phyloP scores from a whole-genome alignment of 495 filamentous ascomycete species.

The Rhizodiscina lignyota region DNA sequence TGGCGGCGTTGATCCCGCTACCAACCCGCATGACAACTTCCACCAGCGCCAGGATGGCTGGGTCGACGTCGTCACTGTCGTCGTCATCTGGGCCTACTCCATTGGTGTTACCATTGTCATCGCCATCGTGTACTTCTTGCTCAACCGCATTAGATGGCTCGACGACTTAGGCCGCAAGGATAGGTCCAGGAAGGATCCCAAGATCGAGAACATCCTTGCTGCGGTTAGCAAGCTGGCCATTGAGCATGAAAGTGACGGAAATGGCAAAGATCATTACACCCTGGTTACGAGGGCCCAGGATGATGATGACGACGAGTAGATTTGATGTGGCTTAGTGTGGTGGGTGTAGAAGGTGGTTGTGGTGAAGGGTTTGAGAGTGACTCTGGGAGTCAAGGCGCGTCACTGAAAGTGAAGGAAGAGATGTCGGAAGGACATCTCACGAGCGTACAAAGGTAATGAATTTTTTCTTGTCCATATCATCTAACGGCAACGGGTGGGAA shows the following conservation, averaged over 20 bases:
- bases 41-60: conserved; percentile 40
- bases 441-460: too few relatives aligned
- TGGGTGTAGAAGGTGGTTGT: too few relatives aligned
- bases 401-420: too few relatives aligned
- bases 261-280: conserved; percentile 42
- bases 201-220: conserved; percentile 67
- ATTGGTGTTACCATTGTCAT: conserved; percentile 65
- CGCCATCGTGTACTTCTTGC: conserved; percentile 57
- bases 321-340: too few relatives aligned
- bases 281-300: conserved; percentile 44
- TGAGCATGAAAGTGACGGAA: conserved; percentile 43
- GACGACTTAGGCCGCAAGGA: conserved; percentile 69
- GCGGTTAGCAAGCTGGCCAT: conserved; percentile 61
- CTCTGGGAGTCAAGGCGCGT: too few relatives aligned
- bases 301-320: conserved; percentile 50
- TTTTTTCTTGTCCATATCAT: too few relatives aligned
- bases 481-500: too few relatives aligned
- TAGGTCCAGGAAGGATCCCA: conserved; percentile 53
- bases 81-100: conserved; percentile 63
- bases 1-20: conserved; percentile 22
- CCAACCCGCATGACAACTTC: conserved; percentile 27
- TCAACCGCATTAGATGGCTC: too few relatives aligned
- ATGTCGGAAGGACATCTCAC: too few relatives aligned
- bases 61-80: conserved; percentile 60
- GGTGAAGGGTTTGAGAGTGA: too few relatives aligned